A percentile compares a stretch with the other conserved stretches of the same genome.
Evolutionary conservation across 192 early-diverging fungal species (phyloP).

Genomic region (Coemansia umbellata): DNA sequence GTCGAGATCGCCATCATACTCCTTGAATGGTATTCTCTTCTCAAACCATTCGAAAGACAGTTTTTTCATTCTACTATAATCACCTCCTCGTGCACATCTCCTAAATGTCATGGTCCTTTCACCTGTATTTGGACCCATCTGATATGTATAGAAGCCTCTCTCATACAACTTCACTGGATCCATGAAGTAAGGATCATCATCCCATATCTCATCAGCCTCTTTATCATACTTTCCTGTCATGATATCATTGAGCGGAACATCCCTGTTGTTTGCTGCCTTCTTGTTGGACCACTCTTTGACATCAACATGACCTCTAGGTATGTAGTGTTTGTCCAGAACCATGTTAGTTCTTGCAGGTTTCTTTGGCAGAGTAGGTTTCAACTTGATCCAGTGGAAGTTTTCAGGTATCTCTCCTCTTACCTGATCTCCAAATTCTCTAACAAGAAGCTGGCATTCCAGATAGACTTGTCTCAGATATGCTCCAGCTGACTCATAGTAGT

Average conservation of each 20-base stretch:
- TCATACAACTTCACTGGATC: slow-evolving; percentile 10
- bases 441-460: background rate
- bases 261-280: slow-evolving; percentile 2
- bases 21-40: slow-evolving; percentile 2
- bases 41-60: background rate
- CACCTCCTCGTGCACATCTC: background rate
- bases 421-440: background rate
- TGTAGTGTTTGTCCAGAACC: background rate
- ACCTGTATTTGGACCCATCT: too few relatives aligned
- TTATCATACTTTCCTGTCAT: background rate
- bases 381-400: background rate
- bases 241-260: background rate
- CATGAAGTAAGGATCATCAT: slow-evolving; percentile 12
- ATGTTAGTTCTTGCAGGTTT: too few relatives aligned
- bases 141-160: background rate
- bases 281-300: background rate
- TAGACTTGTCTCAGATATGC: slow-evolving; percentile 9
- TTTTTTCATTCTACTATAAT: background rate
- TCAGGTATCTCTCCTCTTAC: background rate
- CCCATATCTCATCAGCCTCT: slow-evolving; percentile 11
- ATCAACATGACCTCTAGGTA: background rate
- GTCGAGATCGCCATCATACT: slow-evolving; percentile 1
- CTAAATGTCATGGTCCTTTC: too few relatives aligned
- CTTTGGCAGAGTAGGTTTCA: background rate
- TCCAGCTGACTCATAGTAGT: slow-evolving; percentile 2